Evolutionary conservation across 352 stramenopile genomes (phyloP).

Genomic region (Phytophthora sansomeana): DNA sequence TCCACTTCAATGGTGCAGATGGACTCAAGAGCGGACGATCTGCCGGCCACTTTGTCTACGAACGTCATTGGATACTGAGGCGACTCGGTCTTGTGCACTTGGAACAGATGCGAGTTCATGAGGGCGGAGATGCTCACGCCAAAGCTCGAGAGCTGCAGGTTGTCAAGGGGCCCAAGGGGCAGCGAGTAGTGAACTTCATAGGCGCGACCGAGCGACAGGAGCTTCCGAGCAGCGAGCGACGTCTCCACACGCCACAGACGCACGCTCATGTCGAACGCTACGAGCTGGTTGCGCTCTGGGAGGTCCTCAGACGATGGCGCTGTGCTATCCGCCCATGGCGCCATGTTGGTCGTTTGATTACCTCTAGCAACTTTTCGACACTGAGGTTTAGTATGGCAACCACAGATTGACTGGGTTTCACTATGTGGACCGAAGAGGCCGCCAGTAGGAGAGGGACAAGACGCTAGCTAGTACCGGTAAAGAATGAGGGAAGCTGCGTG

Average conservation of each 20-base stretch:
- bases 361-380: neutral
- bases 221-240: constrained; percentile 48
- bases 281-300: constrained; percentile 3
- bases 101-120: constrained; percentile 58
- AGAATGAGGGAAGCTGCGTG: too few relatives aligned
- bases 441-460: too few relatives aligned
- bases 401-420: neutral
- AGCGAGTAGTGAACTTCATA: constrained; percentile 69
- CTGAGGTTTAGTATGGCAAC: neutral
- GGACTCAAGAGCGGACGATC: constrained; percentile 29
- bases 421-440: neutral
- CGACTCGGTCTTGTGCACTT: constrained; percentile 43
- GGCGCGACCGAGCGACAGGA: constrained; percentile 63
- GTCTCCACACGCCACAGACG: constrained; percentile 62
- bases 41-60: constrained; percentile 39
- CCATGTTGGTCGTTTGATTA: constrained; percentile 11
- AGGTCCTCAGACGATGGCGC: neutral
- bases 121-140: constrained; percentile 58
- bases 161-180: constrained; percentile 16
- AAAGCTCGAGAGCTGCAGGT: constrained; percentile 39
- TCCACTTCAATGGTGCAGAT: constrained; percentile 92
- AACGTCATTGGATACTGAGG: constrained; percentile 45
- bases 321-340: constrained; percentile 6
- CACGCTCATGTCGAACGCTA: constrained; percentile 52
- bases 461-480: too few relatives aligned